Conservation (phyloP, 2,329 filamentous ascomycete species). For the Alternaria sp. region DNA sequence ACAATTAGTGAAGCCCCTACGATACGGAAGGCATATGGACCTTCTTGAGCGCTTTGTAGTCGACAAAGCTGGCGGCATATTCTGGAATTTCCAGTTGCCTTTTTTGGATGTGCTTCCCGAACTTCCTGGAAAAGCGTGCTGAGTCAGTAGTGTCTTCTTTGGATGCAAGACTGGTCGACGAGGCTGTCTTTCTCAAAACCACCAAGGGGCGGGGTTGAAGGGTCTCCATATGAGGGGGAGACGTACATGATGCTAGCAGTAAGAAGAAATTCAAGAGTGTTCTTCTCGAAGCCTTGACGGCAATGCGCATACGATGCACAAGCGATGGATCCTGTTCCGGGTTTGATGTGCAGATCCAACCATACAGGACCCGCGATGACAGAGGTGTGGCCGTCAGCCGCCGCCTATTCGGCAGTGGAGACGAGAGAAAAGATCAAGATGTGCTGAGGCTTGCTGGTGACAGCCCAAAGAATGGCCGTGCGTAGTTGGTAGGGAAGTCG, state of each 20-base stretch:
- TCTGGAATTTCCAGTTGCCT: conserved; percentile 98
- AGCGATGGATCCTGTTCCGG: conserved; percentile 38
- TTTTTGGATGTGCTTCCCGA: conserved; percentile 99
- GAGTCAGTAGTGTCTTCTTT: conserved; percentile 51
- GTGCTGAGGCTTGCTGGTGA: conserved; percentile 30
- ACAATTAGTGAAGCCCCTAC: conserved; percentile 21
- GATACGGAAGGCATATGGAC: conserved; percentile 57
- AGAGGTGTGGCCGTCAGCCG: conserved; percentile 39
- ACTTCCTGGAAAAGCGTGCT: conserved; percentile 76
- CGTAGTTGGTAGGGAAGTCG: conserved; percentile 37
- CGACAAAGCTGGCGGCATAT: conserved; percentile 98
- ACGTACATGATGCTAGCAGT: conserved; percentile 49
- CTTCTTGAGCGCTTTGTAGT: conserved; percentile 99
- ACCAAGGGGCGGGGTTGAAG: conserved; percentile 40
- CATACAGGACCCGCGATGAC: conserved; percentile 42
- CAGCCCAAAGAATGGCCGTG: conserved; percentile 36
- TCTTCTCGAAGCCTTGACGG: conserved; percentile 28
- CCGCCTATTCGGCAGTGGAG: conserved; percentile 39
- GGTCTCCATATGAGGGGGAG: conserved; percentile 45
- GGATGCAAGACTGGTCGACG: conserved; percentile 46
- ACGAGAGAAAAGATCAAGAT: conserved; percentile 36
- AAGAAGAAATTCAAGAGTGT: conserved; percentile 30
- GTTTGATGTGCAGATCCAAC: conserved; percentile 37
- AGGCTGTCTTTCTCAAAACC: conserved; percentile 44
- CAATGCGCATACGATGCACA: conserved; percentile 39